These are phyloP conservation scores for Trichoderma endophyticum DNA, from an alignment of 2,329 filamentous ascomycete species.

Conservation along the genomic window DNA sequence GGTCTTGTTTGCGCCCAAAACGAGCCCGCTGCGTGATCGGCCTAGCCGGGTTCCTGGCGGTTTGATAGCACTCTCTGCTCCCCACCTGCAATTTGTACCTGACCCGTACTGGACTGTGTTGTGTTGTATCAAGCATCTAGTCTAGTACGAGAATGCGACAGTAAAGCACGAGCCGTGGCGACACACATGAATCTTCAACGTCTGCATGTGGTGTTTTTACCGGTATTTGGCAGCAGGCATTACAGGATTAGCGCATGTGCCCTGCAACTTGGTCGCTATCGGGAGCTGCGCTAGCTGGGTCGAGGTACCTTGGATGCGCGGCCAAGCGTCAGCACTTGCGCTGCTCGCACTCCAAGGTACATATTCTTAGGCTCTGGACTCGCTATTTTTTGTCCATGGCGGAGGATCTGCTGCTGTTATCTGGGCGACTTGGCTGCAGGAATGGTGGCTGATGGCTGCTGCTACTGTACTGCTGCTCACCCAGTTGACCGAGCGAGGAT, in stretches of 20 bases:
- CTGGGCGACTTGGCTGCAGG: not conserved
- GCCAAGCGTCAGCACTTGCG: slow-evolving; percentile 1
- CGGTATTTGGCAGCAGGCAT: not conserved
- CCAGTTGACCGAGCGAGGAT: not conserved
- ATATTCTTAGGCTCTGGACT: not conserved
- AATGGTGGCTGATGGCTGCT: slow-evolving; percentile 6
- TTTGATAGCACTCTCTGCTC: not conserved
- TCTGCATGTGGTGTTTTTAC: not conserved
- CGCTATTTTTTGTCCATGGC: not conserved
- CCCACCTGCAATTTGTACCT: not conserved
- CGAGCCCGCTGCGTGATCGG: slow-evolving; percentile 4
- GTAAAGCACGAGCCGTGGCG: not conserved
- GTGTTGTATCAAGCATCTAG: not conserved
- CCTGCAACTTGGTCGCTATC: not conserved
- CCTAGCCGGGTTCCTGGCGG: not conserved
- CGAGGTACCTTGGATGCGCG: not conserved
- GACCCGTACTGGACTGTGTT: not conserved
- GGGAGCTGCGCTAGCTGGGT: not conserved
- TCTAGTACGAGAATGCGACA: not conserved
- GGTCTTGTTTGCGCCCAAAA: not conserved
- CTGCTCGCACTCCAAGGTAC: not conserved
- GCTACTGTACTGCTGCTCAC: not conserved
- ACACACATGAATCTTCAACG: not conserved
- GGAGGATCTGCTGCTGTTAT: not conserved
- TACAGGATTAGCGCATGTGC: not conserved